A percentile compares a stretch with the other conserved stretches of the same genome.
Evolutionary conservation across 2,329 filamentous ascomycete genomes (phyloP).

Genomic region (Didymella keratinophila): DNA sequence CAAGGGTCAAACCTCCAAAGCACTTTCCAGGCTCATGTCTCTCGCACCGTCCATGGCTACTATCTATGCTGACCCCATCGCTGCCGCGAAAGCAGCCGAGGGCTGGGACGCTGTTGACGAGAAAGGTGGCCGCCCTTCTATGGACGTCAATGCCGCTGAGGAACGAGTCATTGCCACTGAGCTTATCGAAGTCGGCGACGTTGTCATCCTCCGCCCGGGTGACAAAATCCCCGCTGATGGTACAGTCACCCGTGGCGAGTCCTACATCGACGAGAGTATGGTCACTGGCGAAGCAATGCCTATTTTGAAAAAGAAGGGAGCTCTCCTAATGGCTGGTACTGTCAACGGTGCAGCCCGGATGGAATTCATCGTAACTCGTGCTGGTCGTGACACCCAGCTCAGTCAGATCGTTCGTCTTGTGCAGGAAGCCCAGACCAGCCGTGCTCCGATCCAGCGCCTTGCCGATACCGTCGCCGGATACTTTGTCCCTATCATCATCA

Average conservation of each 20-base stretch:
- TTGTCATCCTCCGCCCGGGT: constrained; percentile 90
- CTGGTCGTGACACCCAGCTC: constrained; percentile 93
- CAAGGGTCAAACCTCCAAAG: constrained; percentile 95
- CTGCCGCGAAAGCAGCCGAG: constrained; percentile 88
- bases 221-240: constrained; percentile 98
- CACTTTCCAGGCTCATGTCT: constrained; percentile 92
- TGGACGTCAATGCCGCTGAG: constrained; percentile 71
- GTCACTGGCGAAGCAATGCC: constrained; percentile 97
- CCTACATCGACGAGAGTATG: constrained; percentile 97
- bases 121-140: constrained; percentile 55
- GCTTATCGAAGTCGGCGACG: constrained; percentile 89
- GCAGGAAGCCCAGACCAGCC: constrained; percentile 92
- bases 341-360: constrained; percentile 93
- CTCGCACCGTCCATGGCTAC: constrained; percentile 95
- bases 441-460: constrained; percentile 92
- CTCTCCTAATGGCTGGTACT: constrained; percentile 85
- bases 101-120: constrained; percentile 66
- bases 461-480: constrained; percentile 91
- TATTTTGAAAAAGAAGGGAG: constrained; percentile 84
- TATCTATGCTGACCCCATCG: constrained; percentile 94
- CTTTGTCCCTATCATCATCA: constrained; percentile 89
- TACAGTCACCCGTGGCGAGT: constrained; percentile 84
- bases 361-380: constrained; percentile 90
- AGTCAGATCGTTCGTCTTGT: constrained; percentile 99
- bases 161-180: constrained; percentile 92